Percentiles rank a stretch among this genome's conserved stretches.
Conservation (phyloP, 352 stramenopile species). For the Bremia lactucae region DNA sequence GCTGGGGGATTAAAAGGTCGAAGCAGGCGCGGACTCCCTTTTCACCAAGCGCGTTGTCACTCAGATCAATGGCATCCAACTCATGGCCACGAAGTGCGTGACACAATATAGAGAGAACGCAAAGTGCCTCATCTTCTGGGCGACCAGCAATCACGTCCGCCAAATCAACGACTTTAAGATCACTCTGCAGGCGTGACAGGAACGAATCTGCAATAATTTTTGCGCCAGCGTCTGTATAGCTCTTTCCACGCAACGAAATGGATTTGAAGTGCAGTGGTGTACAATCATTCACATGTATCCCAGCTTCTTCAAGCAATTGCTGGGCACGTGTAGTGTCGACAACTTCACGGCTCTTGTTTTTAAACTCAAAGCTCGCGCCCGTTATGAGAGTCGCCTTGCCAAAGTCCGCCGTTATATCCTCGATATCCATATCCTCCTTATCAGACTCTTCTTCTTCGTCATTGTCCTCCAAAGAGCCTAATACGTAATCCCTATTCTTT, state of each 20-base stretch:
- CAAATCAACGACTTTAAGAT: conserved; percentile 72
- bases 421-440: no score
- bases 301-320: no score
- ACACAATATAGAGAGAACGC: conserved; percentile 72
- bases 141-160: conserved; percentile 81
- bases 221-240: conserved; percentile 70
- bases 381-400: no score
- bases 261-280: conserved; percentile 45
- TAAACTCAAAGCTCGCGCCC: no score
- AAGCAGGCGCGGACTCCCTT: conserved; percentile 89
- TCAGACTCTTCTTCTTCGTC: conserved; percentile 72
- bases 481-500: conserved; percentile 40
- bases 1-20: conserved; percentile 66
- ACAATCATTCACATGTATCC: no score
- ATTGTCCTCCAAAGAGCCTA: conserved; percentile 76
- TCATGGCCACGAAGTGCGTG: conserved; percentile 57
- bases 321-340: no score
- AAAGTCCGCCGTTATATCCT: no score
- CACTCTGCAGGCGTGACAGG: conserved; percentile 34
- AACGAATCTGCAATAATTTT: conserved; percentile 67
- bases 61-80: conserved; percentile 82
- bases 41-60: conserved; percentile 92
- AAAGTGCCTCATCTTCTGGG: conserved; percentile 70
- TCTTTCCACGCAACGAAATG: conserved; percentile 84
- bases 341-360: no score